Evolutionary conservation across 2,329 filamentous ascomycete species (phyloP), one percentile per base, ranked within the genome.

Genomic region (Fusarium napiforme): DNA sequence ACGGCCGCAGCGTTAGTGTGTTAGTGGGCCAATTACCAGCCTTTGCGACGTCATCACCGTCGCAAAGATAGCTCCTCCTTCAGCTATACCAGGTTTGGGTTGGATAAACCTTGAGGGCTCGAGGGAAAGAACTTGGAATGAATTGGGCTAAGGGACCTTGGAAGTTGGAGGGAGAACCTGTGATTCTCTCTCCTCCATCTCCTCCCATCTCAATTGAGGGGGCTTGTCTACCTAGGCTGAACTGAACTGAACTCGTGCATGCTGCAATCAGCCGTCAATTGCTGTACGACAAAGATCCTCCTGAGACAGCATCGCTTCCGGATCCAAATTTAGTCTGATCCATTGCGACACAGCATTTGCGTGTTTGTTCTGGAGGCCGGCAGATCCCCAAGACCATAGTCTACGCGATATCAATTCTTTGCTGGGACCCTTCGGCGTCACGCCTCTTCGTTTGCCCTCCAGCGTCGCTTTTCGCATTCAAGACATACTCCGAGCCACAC

Each of bases 201-300:
- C 40, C 14, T 28, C 26, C 26, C 42, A 30, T 47, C 45, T 37
- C 47, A 40, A 30, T 36, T 12, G 42, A 66, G 55, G 45, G 37
- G 21, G 18, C 19, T 53, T 71, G 39, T 43, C 42, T 37, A 56
- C 42, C 56, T 37, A 63, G 34, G 63, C 46, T 56, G 55, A 32
- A 32, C 30, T 34, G 32, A 60, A 49, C 43, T 72, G 52, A 60
- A 46, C 43, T 72, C 52, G 55, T 56, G 39, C 46, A 72, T 64
- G 67, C 71, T 73, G 71, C 60, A 72, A 64, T 50, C 60, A 69
- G 56, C 71, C 71, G 63, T 65, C 71, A 72, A 74, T 69, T 62
- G 71, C 71, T 71, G 61, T 46, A 57, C 67, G 61, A 53, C 71
- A 69, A 50, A 69, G 42, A 55, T 61, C 46, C 28, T 50, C 60